Evolutionary conservation across 1,284 basidiomycete genomes (phyloP).

Genomic region (Ceratobasidium sp.): DNA sequence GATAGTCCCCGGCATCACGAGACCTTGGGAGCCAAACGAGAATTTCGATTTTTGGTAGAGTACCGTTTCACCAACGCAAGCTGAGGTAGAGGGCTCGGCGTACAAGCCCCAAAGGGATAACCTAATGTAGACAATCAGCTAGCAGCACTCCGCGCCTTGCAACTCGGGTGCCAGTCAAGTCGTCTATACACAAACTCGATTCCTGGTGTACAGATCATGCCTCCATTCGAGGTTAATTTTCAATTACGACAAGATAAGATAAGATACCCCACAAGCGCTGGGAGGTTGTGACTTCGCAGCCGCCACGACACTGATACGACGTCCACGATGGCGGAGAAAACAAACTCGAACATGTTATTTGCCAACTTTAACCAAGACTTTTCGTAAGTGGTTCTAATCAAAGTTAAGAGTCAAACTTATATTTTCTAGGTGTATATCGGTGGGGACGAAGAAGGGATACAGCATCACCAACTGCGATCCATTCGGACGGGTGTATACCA

Average conservation of each 20-base stretch:
- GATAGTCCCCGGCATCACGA: no score
- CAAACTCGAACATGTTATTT: conserved; percentile 69
- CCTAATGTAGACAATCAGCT: no score
- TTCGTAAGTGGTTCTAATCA: conserved; percentile 58
- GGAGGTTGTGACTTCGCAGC: not conserved
- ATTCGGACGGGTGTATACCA: conserved; percentile 93
- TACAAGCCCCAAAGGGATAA: no score
- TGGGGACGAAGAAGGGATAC: conserved; percentile 95
- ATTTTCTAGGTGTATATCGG: conserved; percentile 77
- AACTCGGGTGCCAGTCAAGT: no score
- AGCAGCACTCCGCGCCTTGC: no score
- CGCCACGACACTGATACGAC: conserved; percentile 12
- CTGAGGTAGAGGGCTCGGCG: no score
- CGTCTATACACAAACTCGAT: no score
- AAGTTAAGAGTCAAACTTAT: not conserved
- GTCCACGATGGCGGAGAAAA: conserved; percentile 38
- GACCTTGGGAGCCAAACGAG: no score
- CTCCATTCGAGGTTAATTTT: no score
- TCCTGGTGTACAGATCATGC: no score
- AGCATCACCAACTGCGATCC: conserved; percentile 98
- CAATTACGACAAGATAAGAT: not conserved
- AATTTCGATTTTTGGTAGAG: no score
- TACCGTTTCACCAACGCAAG: no score
- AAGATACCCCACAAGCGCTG: not conserved
- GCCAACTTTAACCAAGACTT: conserved; percentile 91